Evolutionary conservation across 345 rosid genomes (phyloP).

Genomic region (Raphanus raphanistrum): DNA sequence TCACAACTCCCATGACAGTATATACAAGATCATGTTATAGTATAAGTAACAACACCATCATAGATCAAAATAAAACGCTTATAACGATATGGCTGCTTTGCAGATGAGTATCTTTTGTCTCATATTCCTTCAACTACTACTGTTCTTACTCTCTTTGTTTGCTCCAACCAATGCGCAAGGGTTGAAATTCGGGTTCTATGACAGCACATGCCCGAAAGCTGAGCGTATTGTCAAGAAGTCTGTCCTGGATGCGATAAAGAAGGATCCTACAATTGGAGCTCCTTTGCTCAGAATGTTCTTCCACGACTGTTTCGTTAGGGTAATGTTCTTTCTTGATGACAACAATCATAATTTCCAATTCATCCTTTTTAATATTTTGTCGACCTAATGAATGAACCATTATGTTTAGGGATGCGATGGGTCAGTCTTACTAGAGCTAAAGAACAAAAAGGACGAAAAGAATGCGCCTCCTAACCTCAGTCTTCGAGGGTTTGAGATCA

Average conservation of each 20-base stretch:
- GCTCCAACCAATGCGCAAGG: slow-evolving; percentile 26
- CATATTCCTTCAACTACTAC: slow-evolving; percentile 30
- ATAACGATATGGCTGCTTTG: slow-evolving; percentile 37
- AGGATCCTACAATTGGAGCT: slow-evolving; percentile 50
- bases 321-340: slow-evolving; percentile 24
- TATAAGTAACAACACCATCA: slow-evolving; percentile 20
- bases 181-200: slow-evolving; percentile 60
- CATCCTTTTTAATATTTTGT: not conserved
- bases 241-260: slow-evolving; percentile 37
- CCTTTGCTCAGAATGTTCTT: slow-evolving; percentile 74
- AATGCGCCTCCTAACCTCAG: slow-evolving; percentile 48
- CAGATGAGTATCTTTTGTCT: slow-evolving; percentile 34
- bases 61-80: slow-evolving; percentile 1
- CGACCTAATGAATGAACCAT: not conserved
- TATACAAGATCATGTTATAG: not conserved
- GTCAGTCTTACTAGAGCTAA: slow-evolving; percentile 61
- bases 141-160: slow-evolving; percentile 29
- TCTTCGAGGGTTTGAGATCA: slow-evolving; percentile 60
- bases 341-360: not conserved
- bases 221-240: slow-evolving; percentile 48
- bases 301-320: slow-evolving; percentile 82
- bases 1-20: not conserved
- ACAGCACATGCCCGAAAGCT: slow-evolving; percentile 47
- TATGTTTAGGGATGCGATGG: slow-evolving; percentile 78
- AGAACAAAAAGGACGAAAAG: slow-evolving; percentile 54